A percentile compares a stretch with the other conserved stretches of the same genome.
Evolutionary conservation across 2,329 filamentous ascomycete genomes (phyloP).

Genomic region (Ramularia collo-cygni): DNA sequence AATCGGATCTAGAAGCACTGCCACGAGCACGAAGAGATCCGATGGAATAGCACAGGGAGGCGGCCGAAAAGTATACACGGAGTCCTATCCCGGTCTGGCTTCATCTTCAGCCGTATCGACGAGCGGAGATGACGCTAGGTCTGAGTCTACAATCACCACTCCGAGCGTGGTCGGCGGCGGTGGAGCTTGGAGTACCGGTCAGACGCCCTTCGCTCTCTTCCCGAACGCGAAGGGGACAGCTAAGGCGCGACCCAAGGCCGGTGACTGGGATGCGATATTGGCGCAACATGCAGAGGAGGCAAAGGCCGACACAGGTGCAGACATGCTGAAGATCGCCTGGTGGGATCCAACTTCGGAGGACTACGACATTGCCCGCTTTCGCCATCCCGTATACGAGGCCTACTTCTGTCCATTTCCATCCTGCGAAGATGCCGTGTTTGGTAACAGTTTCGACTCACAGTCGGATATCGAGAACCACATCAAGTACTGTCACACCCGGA

Average conservation of each 20-base stretch:
- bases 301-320: conserved; percentile 4
- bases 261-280: conserved; percentile 9
- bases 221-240: conserved; percentile 9
- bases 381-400: conserved; percentile 34
- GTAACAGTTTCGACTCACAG: conserved; percentile 25
- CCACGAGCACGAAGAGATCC: neutral
- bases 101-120: neutral
- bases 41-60: neutral
- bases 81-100: too few relatives aligned
- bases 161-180: neutral
- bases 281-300: conserved; percentile 1
- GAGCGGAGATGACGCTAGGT: neutral
- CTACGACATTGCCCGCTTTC: conserved; percentile 47
- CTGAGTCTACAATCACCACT: neutral
- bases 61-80: neutral
- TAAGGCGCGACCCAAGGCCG: neutral
- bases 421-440: conserved; percentile 37
- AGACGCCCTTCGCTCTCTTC: conserved; percentile 10
- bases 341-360: conserved; percentile 18
- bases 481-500: conserved; percentile 31
- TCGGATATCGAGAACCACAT: conserved; percentile 24
- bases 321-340: conserved; percentile 11
- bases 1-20: neutral
- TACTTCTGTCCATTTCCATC: conserved; percentile 49
- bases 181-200: conserved; percentile 6